A percentile compares a stretch with the other conserved stretches of the same genome.
Conservation (phyloP, 2,329 filamentous ascomycete species). For the Thielaviopsis punctulata region DNA sequence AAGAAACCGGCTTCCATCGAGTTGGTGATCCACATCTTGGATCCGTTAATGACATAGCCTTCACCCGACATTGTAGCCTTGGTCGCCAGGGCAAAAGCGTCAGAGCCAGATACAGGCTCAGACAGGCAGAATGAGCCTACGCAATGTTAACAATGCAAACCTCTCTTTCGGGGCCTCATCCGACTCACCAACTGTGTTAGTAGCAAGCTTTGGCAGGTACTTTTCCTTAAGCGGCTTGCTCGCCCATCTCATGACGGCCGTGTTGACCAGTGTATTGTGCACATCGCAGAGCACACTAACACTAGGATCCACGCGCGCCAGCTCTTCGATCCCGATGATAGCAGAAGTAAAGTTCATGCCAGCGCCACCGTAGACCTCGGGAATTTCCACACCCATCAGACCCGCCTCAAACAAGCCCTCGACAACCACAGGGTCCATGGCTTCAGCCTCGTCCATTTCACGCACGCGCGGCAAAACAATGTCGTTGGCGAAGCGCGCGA, state of each 20-base stretch:
- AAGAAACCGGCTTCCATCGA: slow-evolving; percentile 85
- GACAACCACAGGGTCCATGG: slow-evolving; percentile 75
- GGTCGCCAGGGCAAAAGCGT: slow-evolving; percentile 88
- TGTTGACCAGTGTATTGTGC: slow-evolving; percentile 96
- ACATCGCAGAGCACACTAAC: slow-evolving; percentile 93
- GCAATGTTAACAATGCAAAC: neutral
- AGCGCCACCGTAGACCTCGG: slow-evolving; percentile 87
- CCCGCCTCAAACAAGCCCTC: slow-evolving; percentile 95
- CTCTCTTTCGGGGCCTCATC: neutral
- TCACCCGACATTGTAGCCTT: slow-evolving; percentile 68
- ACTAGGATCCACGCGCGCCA: slow-evolving; percentile 83
- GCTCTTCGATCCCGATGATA: slow-evolving; percentile 92
- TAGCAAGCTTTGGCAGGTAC: slow-evolving; percentile 80
- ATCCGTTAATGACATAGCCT: slow-evolving; percentile 75
- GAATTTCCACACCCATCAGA: slow-evolving; percentile 92
- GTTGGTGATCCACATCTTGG: slow-evolving; percentile 99
- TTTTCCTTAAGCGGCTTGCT: slow-evolving; percentile 62
- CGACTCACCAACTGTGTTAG: slow-evolving; percentile 51
- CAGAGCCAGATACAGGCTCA: slow-evolving; percentile 81
- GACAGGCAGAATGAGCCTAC: slow-evolving; percentile 70
- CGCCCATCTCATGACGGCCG: slow-evolving; percentile 72
- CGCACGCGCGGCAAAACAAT: slow-evolving; percentile 79
- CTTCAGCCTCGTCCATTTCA: slow-evolving; percentile 93
- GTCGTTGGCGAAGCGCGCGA: slow-evolving; percentile 80
- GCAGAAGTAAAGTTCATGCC: slow-evolving; percentile 98